A percentile compares a stretch with the other conserved stretches of the same genome.
These are phyloP conservation scores for Pythium angustatum DNA, from an alignment of 352 stramenopile species.

Conservation along the genomic window DNA sequence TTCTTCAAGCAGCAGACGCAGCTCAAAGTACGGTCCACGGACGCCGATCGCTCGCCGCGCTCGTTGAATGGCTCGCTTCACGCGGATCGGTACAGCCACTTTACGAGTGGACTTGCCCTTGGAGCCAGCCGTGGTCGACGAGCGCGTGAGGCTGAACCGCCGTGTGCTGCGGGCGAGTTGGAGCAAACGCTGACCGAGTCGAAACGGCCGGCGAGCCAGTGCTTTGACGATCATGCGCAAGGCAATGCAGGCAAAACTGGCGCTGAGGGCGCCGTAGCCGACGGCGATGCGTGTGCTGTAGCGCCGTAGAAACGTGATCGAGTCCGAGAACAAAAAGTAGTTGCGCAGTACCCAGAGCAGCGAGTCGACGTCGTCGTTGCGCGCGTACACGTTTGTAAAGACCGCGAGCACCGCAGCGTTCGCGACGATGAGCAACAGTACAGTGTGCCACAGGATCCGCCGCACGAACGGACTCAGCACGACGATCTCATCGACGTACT, in stretches of 20 bases:
- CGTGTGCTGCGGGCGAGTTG: background rate
- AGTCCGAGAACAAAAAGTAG: constrained; percentile 8
- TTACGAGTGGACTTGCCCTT: background rate
- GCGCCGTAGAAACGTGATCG: background rate
- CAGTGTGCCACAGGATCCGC: background rate
- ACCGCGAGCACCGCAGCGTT: constrained; percentile 12
- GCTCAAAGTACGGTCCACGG: constrained; percentile 24
- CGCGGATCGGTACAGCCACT: background rate
- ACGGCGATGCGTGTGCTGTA: background rate
- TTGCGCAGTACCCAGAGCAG: constrained; percentile 15
- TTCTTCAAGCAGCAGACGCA: constrained; percentile 8
- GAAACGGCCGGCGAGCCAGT: background rate
- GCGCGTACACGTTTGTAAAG: constrained; percentile 11
- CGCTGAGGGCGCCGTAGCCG: constrained; percentile 1
- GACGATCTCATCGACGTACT: constrained; percentile 10
- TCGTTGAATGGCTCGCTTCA: background rate
- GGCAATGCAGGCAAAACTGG: background rate
- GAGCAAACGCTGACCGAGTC: background rate
- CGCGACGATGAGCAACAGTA: constrained; percentile 7
- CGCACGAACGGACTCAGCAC: background rate
- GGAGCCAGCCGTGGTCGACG: background rate
- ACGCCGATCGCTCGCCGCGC: constrained; percentile 7
- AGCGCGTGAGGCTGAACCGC: background rate
- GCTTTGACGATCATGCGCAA: background rate
- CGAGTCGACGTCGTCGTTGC: constrained; percentile 4